Percentiles rank a stretch among this genome's conserved stretches.
Evolutionary conservation across 108 stramenopile genomes (phyloP).

Genomic region (Chaetoceros muelleri): DNA sequence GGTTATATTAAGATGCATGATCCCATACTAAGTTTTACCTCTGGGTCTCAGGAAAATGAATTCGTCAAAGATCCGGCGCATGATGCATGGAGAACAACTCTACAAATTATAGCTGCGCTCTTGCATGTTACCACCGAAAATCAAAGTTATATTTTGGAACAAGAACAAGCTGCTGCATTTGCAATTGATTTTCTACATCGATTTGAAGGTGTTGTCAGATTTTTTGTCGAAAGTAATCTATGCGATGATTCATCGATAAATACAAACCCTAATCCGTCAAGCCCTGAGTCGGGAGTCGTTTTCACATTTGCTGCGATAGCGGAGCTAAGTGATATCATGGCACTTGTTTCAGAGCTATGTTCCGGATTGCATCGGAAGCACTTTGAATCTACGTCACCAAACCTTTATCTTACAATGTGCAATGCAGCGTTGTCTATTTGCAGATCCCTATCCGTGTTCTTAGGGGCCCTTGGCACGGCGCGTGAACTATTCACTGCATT

Average conservation of each 20-base stretch:
- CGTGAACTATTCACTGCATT: conserved; percentile 47
- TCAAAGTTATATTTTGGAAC: background rate
- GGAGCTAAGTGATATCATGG: conserved; percentile 17
- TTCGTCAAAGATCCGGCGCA: conserved; percentile 14
- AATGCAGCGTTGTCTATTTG: conserved; percentile 7
- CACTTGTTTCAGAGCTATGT: conserved; percentile 17
- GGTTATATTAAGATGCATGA: background rate
- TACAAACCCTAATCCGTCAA: background rate
- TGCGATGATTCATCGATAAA: background rate
- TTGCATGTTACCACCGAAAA: background rate
- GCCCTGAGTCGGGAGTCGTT: background rate
- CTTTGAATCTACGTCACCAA: conserved; percentile 5
- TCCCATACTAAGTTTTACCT: background rate
- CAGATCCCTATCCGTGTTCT: conserved; percentile 18
- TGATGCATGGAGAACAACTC: conserved; percentile 23
- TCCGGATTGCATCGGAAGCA: conserved; percentile 5
- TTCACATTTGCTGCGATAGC: conserved; percentile 6
- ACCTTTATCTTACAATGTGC: conserved; percentile 11
- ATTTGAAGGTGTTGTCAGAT: background rate
- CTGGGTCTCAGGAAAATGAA: background rate
- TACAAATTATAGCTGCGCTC: conserved; percentile 13
- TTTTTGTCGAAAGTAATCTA: background rate
- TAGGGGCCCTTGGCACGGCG: conserved; percentile 54
- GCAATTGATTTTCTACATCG: background rate
- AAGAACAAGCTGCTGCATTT: background rate